A percentile compares a stretch with the other conserved stretches of the same genome.
These are phyloP conservation scores for Schwanniomyces yamadae DNA, from an alignment of 805 yeast genomes.

Conservation along the genomic window DNA sequence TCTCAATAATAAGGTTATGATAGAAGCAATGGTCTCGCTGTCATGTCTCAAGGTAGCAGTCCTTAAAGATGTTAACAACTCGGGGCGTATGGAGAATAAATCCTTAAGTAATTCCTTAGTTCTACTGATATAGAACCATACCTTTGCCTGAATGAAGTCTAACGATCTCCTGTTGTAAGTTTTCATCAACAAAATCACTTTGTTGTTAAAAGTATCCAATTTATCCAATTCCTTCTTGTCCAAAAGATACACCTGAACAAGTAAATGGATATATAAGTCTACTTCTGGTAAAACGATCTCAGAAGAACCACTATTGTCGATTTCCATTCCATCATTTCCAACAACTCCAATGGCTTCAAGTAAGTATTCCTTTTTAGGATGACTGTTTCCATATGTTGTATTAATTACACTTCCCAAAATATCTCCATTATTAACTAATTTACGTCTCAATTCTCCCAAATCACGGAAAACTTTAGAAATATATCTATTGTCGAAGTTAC, in stretches of 20 bases:
- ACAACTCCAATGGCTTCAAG: slow-evolving; percentile 28
- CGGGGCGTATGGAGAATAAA: slow-evolving; percentile 61
- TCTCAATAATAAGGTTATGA: slow-evolving; percentile 83
- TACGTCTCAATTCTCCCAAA: slow-evolving; percentile 69
- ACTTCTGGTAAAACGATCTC: slow-evolving; percentile 64
- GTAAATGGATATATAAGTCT: slow-evolving; percentile 73
- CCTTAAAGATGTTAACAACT: slow-evolving; percentile 71
- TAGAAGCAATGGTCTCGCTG: slow-evolving; percentile 83
- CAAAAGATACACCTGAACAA: slow-evolving; percentile 73
- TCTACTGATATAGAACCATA: slow-evolving; percentile 89
- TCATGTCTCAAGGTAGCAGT: slow-evolving; percentile 92
- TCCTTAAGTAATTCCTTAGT: slow-evolving; percentile 63
- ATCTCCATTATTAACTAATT: slow-evolving; percentile 44
- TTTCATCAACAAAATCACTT: slow-evolving; percentile 53
- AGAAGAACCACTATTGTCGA: slow-evolving; percentile 10
- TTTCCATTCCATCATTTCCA: slow-evolving; percentile 30
- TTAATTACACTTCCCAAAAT: slow-evolving; percentile 57
- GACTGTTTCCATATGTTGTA: slow-evolving; percentile 52
- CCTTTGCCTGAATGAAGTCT: slow-evolving; percentile 83
- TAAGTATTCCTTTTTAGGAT: slow-evolving; percentile 43
- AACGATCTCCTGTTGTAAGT: slow-evolving; percentile 76
- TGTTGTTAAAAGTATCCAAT: slow-evolving; percentile 53
- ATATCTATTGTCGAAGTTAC: slow-evolving; percentile 80
- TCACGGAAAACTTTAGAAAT: slow-evolving; percentile 84
- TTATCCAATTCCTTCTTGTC: slow-evolving; percentile 54